These are phyloP conservation scores for Endoconidiophora laricicola DNA, from an alignment of 2,329 filamentous ascomycete genomes.

Conservation along the genomic window DNA sequence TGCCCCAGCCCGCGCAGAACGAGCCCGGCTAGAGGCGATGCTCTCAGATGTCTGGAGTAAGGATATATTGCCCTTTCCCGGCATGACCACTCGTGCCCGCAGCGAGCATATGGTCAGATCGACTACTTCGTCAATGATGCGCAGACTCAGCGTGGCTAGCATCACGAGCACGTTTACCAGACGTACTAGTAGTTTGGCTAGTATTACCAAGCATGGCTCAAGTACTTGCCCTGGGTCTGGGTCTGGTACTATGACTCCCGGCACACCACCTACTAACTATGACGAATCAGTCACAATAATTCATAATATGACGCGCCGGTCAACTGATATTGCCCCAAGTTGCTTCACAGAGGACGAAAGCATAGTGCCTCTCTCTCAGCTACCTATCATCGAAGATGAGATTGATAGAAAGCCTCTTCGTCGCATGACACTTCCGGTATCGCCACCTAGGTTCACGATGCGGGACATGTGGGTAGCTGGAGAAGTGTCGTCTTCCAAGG, in stretches of 20 bases:
- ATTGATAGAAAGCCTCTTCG: constrained; percentile 10
- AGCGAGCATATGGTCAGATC: constrained; percentile 57
- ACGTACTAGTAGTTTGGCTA: constrained; percentile 43
- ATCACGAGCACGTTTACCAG: constrained; percentile 62
- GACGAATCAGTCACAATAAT: constrained; percentile 8
- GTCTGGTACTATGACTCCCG: neutral
- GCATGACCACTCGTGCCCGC: constrained; percentile 50
- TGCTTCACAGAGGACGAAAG: constrained; percentile 2
- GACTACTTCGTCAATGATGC: constrained; percentile 74
- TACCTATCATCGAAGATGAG: constrained; percentile 10
- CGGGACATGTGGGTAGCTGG: constrained; percentile 11
- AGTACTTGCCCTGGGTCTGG: constrained; percentile 7
- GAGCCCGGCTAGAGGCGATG: constrained; percentile 57
- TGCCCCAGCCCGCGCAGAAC: constrained; percentile 56
- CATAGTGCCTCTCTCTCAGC: constrained; percentile 3
- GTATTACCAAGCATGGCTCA: constrained; percentile 17
- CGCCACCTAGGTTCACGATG: constrained; percentile 10
- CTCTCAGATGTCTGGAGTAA: constrained; percentile 73
- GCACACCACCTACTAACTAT: constrained; percentile 7
- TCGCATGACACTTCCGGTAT: constrained; percentile 11
- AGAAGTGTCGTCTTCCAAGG: neutral
- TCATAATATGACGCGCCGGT: constrained; percentile 10
- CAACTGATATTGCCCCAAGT: constrained; percentile 7
- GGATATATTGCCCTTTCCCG: constrained; percentile 65
- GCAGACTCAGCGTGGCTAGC: constrained; percentile 70